Evolutionary conservation across 192 early-diverging fungal genomes (phyloP).

Genomic region (Backusella tuberculispora): DNA sequence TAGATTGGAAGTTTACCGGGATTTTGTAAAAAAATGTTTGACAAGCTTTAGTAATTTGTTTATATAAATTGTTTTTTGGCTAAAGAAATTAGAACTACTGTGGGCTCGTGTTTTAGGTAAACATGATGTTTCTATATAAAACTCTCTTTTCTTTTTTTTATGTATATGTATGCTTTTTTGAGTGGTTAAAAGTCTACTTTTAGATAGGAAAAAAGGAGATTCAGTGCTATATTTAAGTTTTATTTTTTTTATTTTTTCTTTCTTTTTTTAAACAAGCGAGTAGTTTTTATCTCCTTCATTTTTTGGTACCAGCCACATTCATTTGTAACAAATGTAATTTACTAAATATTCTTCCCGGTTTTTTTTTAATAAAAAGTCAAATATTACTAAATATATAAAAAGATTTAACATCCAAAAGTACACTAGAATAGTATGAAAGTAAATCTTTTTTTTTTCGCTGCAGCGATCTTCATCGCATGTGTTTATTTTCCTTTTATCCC

Average conservation of each 20-base stretch:
- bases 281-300: not conserved
- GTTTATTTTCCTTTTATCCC: slow-evolving; percentile 1
- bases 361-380: slow-evolving; percentile 10
- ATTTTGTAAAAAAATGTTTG: slow-evolving; percentile 5
- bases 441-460: not conserved
- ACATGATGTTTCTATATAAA: not conserved
- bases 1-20: slow-evolving; percentile 7
- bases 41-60: slow-evolving; percentile 1
- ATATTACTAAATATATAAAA: slow-evolving; percentile 7
- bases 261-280: not conserved
- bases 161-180: too few relatives aligned
- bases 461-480: not conserved
- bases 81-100: too few relatives aligned
- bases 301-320: slow-evolving; percentile 3
- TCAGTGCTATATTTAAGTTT: not conserved
- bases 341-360: not conserved
- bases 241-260: not conserved
- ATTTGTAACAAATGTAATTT: slow-evolving; percentile 5
- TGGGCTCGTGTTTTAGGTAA: too few relatives aligned
- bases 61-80: not conserved
- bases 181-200: too few relatives aligned
- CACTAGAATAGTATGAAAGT: not conserved
- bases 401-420: not conserved
- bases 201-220: too few relatives aligned
- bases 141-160: too few relatives aligned